phyloP scores from a whole-genome alignment of 2,329 filamentous ascomycete species.

The Fusarium subtropicale region DNA sequence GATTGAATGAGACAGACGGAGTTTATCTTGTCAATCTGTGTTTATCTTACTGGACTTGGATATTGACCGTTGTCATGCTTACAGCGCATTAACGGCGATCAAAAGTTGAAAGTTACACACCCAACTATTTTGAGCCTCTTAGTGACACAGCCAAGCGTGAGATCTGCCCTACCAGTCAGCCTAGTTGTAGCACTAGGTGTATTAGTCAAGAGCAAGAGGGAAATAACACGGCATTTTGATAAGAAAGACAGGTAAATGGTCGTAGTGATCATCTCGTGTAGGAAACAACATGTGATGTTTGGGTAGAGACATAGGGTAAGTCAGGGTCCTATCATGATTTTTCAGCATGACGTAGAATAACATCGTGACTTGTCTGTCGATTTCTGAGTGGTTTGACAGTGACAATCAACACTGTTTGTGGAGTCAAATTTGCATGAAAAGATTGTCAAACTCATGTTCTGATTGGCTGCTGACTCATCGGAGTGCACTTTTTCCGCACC shows the following conservation, averaged over 20 bases:
- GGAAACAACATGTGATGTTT: background rate
- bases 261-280: background rate
- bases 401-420: constrained; percentile 14
- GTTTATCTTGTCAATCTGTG: background rate
- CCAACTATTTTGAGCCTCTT: background rate
- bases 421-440: constrained; percentile 16
- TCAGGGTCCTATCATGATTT: background rate
- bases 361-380: constrained; percentile 1
- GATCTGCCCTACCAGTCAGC: background rate
- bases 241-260: background rate
- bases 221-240: background rate
- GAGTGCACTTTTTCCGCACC: constrained; percentile 37
- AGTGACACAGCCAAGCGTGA: background rate
- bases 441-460: constrained; percentile 5
- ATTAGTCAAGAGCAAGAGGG: background rate
- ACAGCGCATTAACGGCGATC: background rate
- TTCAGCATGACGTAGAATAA: constrained; percentile 14
- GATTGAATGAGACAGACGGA: background rate
- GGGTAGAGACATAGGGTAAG: constrained; percentile 3
- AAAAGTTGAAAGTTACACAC: background rate
- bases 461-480: constrained; percentile 21
- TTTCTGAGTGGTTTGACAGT: constrained; percentile 24
- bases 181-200: background rate
- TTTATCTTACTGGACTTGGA: rapidly evolving
- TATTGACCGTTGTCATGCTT: rapidly evolving